These are phyloP conservation scores for Pinus albicaulis DNA, from an alignment of 75 land plant genomes.

Conservation along the genomic window DNA sequence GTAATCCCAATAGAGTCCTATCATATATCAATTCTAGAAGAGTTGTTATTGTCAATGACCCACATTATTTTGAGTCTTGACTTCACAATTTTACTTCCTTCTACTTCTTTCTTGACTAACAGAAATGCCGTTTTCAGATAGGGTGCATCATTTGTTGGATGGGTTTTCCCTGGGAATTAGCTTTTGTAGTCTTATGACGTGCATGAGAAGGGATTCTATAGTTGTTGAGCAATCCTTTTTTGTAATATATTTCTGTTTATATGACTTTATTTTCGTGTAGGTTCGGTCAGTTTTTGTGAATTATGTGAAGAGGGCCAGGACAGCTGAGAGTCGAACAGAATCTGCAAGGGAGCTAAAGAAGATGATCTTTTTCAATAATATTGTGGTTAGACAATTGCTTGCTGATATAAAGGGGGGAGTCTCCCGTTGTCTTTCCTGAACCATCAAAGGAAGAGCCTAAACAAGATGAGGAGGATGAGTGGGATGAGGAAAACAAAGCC, in stretches of 20 bases:
- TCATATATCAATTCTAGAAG: not conserved
- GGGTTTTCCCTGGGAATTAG: too few species aligned
- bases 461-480: slow-evolving; percentile 53
- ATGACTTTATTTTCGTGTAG: slow-evolving; percentile 30
- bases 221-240: too few species aligned
- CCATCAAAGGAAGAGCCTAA: slow-evolving; percentile 35
- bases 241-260: too few species aligned
- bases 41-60: not conserved
- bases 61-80: not conserved
- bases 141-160: too few species aligned
- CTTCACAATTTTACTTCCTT: not conserved
- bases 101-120: not conserved
- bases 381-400: slow-evolving; percentile 78
- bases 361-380: slow-evolving; percentile 78
- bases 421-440: slow-evolving; percentile 26
- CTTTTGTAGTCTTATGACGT: too few species aligned
- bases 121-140: too few species aligned
- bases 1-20: not conserved
- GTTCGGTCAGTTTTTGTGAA: slow-evolving; percentile 66
- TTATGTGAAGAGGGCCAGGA: slow-evolving; percentile 62
- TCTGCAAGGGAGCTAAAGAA: slow-evolving; percentile 83
- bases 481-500: slow-evolving; percentile 73
- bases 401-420: slow-evolving; percentile 78
- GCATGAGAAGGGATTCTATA: too few species aligned
- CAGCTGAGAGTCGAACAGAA: slow-evolving; percentile 60